A percentile compares a stretch with the other conserved stretches of the same genome.
Evolutionary conservation across 495 filamentous ascomycete species (phyloP).

Genomic region (Penicillium roqueforti): DNA sequence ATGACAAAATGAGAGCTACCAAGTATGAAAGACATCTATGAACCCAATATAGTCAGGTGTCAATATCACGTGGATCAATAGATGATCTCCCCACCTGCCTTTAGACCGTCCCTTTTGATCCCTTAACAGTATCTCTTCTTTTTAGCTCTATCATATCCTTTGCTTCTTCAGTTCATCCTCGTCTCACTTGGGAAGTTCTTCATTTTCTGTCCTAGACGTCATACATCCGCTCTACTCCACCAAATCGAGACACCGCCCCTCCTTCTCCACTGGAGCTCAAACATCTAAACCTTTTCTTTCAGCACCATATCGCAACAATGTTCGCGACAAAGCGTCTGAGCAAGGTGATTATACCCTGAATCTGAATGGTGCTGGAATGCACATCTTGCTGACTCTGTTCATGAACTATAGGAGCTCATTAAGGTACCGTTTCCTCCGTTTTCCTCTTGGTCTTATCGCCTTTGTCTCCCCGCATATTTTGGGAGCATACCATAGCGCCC

Average conservation of each 20-base stretch:
- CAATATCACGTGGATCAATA: conserved; percentile 4
- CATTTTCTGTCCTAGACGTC: conserved; percentile 1
- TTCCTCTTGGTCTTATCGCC: neutral
- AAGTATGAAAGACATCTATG: neutral
- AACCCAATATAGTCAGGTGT: conserved; percentile 2
- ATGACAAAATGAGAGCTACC: neutral
- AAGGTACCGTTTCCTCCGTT: conserved; percentile 32
- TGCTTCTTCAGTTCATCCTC: neutral
- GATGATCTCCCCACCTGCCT: neutral
- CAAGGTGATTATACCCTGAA: conserved; percentile 33
- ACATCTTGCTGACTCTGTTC: conserved; percentile 5
- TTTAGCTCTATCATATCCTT: neutral
- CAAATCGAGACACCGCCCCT: conserved; percentile 3
- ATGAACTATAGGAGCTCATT: conserved; percentile 32
- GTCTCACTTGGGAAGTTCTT: neutral
- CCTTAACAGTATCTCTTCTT: neutral
- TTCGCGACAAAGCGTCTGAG: conserved; percentile 48
- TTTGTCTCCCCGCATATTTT: neutral
- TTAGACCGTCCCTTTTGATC: neutral
- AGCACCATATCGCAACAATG: conserved; percentile 18
- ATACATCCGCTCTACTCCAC: conserved; percentile 7
- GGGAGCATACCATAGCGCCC: neutral
- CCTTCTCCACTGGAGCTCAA: conserved; percentile 8
- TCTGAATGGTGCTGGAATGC: neutral
- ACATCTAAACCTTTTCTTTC: neutral